Evolutionary conservation across 441 rosid genomes (phyloP).

Genomic region (Pelargonium citronellum): DNA sequence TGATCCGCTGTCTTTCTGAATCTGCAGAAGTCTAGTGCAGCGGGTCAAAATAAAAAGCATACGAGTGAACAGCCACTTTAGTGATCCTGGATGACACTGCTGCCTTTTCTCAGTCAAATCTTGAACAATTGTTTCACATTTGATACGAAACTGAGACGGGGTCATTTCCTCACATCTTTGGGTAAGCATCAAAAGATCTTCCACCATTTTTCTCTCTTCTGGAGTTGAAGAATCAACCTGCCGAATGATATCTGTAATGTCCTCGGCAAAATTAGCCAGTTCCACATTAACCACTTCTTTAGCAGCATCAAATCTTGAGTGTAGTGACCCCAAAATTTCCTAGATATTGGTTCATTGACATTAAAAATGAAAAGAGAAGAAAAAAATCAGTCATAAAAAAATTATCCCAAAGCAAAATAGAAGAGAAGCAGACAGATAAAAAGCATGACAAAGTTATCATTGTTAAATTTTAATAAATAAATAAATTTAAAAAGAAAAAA

Average conservation of each 20-base stretch:
- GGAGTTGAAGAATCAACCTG: constrained; percentile 45
- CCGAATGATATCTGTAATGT: constrained; percentile 48
- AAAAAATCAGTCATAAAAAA: background rate
- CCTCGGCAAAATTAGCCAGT: constrained; percentile 49
- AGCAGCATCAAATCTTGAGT: constrained; percentile 70
- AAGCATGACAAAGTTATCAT: background rate
- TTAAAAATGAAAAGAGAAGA: constrained; percentile 7
- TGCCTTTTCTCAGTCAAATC: constrained; percentile 63
- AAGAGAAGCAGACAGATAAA: background rate
- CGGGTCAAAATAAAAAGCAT: constrained; percentile 81
- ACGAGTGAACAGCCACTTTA: constrained; percentile 70
- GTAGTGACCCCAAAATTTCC: constrained; percentile 66
- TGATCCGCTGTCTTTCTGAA: constrained; percentile 65
- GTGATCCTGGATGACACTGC: constrained; percentile 53
- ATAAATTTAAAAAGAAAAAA: no score
- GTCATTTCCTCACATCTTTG: constrained; percentile 56
- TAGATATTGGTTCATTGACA: constrained; percentile 26
- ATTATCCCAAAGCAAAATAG: background rate
- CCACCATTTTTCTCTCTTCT: constrained; percentile 52
- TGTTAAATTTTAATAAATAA: no score
- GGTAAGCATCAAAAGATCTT: constrained; percentile 51
- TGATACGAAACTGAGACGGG: constrained; percentile 51
- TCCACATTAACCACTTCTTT: constrained; percentile 57
- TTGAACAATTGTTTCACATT: constrained; percentile 69
- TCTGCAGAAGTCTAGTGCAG: constrained; percentile 72